Evolutionary conservation across 441 rosid species (phyloP).

Genomic region (Pelargonium citronellum): DNA sequence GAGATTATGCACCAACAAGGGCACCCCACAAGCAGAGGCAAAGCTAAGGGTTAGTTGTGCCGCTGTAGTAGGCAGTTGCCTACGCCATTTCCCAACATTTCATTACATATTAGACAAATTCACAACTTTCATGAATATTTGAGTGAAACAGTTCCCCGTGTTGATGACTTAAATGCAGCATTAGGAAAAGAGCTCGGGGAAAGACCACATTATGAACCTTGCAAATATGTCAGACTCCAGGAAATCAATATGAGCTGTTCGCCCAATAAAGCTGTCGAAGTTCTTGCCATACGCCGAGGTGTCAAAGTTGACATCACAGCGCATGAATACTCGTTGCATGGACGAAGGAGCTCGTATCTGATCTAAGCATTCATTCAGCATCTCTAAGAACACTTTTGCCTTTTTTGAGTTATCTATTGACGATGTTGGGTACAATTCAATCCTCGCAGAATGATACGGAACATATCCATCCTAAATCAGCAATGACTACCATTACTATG

Average conservation of each 20-base stretch:
- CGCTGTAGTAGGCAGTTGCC: no score
- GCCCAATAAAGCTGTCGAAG: slow-evolving; percentile 73
- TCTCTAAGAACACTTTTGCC: slow-evolving; percentile 71
- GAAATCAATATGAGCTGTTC: slow-evolving; percentile 94
- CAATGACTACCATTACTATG: not conserved
- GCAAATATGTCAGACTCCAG: slow-evolving; percentile 78
- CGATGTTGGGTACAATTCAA: slow-evolving; percentile 68
- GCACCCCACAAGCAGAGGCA: no score
- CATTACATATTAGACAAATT: no score
- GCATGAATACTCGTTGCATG: slow-evolving; percentile 66
- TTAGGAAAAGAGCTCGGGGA: slow-evolving; percentile 49
- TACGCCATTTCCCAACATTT: no score
- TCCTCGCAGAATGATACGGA: slow-evolving; percentile 93
- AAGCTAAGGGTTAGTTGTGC: no score
- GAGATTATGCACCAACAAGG: no score
- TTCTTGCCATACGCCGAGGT: slow-evolving; percentile 67
- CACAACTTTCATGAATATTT: no score
- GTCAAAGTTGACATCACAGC: slow-evolving; percentile 84
- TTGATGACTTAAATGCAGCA: not conserved
- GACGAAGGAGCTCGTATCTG: slow-evolving; percentile 74
- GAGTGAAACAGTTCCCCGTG: no score
- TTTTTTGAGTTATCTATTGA: slow-evolving; percentile 66
- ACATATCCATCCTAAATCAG: slow-evolving; percentile 76
- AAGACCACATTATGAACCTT: slow-evolving; percentile 92
- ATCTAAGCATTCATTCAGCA: slow-evolving; percentile 82